Base-by-base conservation (phyloP, 164 flowering plant species). In the Chloranthus sessilifolius region DNA sequence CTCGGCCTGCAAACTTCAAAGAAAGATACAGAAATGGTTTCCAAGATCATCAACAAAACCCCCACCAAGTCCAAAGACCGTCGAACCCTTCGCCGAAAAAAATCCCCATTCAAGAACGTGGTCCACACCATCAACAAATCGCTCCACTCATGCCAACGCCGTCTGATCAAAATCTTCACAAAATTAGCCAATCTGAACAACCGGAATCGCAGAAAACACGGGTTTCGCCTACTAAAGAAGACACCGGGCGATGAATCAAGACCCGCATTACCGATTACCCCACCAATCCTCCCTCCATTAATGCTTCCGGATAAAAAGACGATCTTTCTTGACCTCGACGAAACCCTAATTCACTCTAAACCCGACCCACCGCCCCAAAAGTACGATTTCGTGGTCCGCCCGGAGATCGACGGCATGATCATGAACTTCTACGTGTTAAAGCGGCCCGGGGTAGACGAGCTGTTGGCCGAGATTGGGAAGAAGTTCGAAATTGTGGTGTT, bases 301-400 rank as follows among this genome's bases (percentile, higher is more conserved):
- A 3, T 11, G 0, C 46, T 49, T 14, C 70, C 74, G 0, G 52
- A 50, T 0, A 74, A 66, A 31, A 67, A 53, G 25, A 90, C 97
- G 0, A 45, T 90, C 4, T 74, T 87, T 55, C 82, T 90, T 0
- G 98, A 90, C 54, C 70, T 90, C 1, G 98, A 90, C 52, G 95
- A 90, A 59, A 90, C 96, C 0, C 59, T 90, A 48, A 60, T 90
- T 9, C 96, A 90, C 52, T 79, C 96, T 31, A 53, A 55, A 19
- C 7, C 75, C 0, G 79, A 68, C 37, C 76, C 76, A 4, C 85
- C 89, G 0, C 83, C 95, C 0, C 65, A 64, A 24, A 65, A 34
- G 63, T 87, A 52, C 64, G 96, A 90, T 61, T 90, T 87, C 71
- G 51, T 79, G 0, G 95, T 90, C 4, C 59, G 73, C 48, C 95